phyloP scores from a whole-genome alignment of 1,284 basidiomycete species.

The Wolfiporia cocos region DNA sequence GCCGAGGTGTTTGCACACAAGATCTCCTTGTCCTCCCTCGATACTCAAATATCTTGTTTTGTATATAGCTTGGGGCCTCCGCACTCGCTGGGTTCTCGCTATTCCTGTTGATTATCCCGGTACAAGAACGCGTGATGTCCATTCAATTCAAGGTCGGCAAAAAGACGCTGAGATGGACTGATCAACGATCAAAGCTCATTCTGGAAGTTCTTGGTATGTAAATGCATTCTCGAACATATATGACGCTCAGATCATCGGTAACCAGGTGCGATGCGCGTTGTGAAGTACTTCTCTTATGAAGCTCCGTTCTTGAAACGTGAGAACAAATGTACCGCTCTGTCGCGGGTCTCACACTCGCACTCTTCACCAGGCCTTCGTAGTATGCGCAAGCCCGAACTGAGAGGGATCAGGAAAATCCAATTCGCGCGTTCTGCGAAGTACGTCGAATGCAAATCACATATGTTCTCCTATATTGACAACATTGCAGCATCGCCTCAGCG shows the following conservation, averaged over 20 bases:
- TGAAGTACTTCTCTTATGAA: constrained; percentile 76
- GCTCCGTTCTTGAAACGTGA: constrained; percentile 55
- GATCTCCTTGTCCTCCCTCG: background rate
- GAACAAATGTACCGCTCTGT: too few relatives aligned
- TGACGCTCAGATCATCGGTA: background rate
- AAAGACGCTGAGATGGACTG: constrained; percentile 64
- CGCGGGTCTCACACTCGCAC: too few relatives aligned
- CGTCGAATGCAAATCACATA: constrained; percentile 12
- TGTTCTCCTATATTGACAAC: constrained; percentile 5
- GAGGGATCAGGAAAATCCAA: constrained; percentile 51
- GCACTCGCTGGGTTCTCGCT: constrained; percentile 76
- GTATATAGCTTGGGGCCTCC: constrained; percentile 59
- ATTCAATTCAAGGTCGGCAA: constrained; percentile 57
- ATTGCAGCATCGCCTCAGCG: constrained; percentile 41
- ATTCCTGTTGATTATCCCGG: constrained; percentile 61
- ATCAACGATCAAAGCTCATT: constrained; percentile 60
- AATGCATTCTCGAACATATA: background rate
- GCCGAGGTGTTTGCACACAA: constrained; percentile 38
- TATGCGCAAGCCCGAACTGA: constrained; percentile 49
- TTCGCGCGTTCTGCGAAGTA: constrained; percentile 59
- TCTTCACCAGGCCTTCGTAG: constrained; percentile 41
- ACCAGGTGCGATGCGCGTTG: constrained; percentile 61
- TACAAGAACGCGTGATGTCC: constrained; percentile 70
- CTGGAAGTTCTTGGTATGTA: constrained; percentile 54
- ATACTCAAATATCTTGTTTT: background rate